Conservation (phyloP, 1,139 yeast species). For the Yamadazyma oceani region DNA sequence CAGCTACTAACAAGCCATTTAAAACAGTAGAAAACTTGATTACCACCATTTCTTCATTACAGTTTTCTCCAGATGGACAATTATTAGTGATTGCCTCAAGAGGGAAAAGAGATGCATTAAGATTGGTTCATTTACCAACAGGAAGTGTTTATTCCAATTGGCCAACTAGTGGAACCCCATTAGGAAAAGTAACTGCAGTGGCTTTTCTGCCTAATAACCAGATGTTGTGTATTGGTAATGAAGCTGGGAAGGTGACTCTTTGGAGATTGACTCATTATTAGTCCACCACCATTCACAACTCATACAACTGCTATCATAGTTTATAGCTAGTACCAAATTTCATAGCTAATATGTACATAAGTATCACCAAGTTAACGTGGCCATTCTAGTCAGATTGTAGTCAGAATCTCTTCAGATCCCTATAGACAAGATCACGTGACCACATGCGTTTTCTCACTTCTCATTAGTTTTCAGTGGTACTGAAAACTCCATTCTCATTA, state of each 20-base stretch:
- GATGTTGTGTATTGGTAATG: slow-evolving; percentile 87
- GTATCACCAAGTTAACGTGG: too few relatives aligned
- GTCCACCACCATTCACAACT: too few relatives aligned
- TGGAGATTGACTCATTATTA: slow-evolving; percentile 86
- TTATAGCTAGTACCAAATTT: too few relatives aligned
- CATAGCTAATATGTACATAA: too few relatives aligned
- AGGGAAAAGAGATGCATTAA: slow-evolving; percentile 81
- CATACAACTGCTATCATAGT: too few relatives aligned
- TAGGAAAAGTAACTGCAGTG: slow-evolving; percentile 87
- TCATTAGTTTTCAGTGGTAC: too few relatives aligned
- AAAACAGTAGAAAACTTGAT: slow-evolving; percentile 76
- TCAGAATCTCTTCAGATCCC: too few relatives aligned
- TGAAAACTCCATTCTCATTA: neutral
- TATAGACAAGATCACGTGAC: too few relatives aligned
- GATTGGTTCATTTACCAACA: slow-evolving; percentile 84
- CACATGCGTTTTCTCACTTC: too few relatives aligned
- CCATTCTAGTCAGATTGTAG: too few relatives aligned
- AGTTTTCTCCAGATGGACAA: slow-evolving; percentile 88
- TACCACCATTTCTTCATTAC: slow-evolving; percentile 72
- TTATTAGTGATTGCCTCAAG: slow-evolving; percentile 82
- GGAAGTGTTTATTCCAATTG: slow-evolving; percentile 88
- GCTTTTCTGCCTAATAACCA: slow-evolving; percentile 81
- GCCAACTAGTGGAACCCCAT: slow-evolving; percentile 97
- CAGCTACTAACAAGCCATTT: slow-evolving; percentile 41
- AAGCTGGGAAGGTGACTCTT: slow-evolving; percentile 83